phyloP scores from a whole-genome alignment of 208 protist species.

The Lotmaria passim region DNA sequence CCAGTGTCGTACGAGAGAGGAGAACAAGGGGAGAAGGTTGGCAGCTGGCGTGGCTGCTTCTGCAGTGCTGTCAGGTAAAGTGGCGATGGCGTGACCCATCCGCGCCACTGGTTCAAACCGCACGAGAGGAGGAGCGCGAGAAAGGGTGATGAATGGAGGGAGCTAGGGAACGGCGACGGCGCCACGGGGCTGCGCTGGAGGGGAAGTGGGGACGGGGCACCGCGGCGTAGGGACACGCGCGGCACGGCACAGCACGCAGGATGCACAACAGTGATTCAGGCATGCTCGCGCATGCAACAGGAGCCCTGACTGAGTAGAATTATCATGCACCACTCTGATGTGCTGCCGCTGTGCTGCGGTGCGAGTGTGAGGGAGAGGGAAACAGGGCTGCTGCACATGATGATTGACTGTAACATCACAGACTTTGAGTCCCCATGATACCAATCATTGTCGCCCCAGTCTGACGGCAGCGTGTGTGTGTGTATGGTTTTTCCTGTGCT shows the following conservation, averaged over 20 bases:
- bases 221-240: too few relatives aligned
- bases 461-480: constrained; percentile 6
- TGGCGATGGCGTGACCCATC: constrained; percentile 23
- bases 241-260: constrained; percentile 16
- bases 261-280: constrained; percentile 28
- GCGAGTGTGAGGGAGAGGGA: too few relatives aligned
- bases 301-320: constrained; percentile 8
- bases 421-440: constrained; percentile 25
- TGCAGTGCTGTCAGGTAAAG: constrained; percentile 30
- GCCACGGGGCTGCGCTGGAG: too few relatives aligned
- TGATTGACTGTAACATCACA: constrained; percentile 31
- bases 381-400: neutral
- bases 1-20: constrained; percentile 29
- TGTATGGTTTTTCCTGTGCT: too few relatives aligned
- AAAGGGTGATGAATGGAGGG: neutral
- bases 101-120: constrained; percentile 27
- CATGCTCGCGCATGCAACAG: constrained; percentile 17
- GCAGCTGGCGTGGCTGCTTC: neutral
- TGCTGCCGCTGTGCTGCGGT: neutral
- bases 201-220: too few relatives aligned
- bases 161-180: neutral
- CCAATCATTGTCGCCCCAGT: constrained; percentile 18
- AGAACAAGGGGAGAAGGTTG: neutral
- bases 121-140: constrained; percentile 12
- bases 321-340: constrained; percentile 4